Evolutionary conservation across 1,284 basidiomycete genomes (phyloP).

Genomic region (Ganoderma boninense): DNA sequence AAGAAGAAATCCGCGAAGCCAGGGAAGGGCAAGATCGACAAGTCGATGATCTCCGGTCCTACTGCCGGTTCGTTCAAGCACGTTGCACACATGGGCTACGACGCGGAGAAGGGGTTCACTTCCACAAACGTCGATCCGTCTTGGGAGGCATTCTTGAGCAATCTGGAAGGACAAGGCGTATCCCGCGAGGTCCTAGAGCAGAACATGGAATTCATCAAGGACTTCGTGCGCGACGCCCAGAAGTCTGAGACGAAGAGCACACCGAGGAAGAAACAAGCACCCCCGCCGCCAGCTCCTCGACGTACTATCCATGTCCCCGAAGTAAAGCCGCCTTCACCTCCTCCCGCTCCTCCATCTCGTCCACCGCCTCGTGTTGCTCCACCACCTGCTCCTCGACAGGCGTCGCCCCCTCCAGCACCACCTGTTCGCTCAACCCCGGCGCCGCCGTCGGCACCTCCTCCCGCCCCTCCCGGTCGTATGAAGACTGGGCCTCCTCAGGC

Average conservation of each 20-base stretch:
- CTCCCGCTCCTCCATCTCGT: constrained; percentile 33
- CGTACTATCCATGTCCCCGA: constrained; percentile 46
- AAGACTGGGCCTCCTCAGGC: constrained; percentile 47
- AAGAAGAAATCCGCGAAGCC: constrained; percentile 63
- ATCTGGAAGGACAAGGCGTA: constrained; percentile 78
- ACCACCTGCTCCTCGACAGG: constrained; percentile 24
- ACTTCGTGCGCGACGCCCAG: constrained; percentile 77
- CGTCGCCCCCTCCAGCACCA: constrained; percentile 33
- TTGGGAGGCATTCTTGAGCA: constrained; percentile 84
- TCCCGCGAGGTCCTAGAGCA: constrained; percentile 68
- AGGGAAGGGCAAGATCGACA: constrained; percentile 79
- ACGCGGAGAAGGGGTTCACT: constrained; percentile 86
- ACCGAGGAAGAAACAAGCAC: constrained; percentile 57
- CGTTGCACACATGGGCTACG: constrained; percentile 96
- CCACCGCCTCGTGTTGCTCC: constrained; percentile 28
- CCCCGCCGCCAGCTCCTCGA: constrained; percentile 65
- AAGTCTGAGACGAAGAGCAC: constrained; percentile 31
- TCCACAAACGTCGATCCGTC: constrained; percentile 92
- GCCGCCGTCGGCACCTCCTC: constrained; percentile 32
- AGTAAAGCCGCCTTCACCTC: constrained; percentile 37
- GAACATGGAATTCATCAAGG: constrained; percentile 91
- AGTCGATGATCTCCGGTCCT: constrained; percentile 91
- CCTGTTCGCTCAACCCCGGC: constrained; percentile 35
- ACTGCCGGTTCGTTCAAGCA: constrained; percentile 86
- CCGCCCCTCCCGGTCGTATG: constrained; percentile 32